Conservation (phyloP, 495 filamentous ascomycete genomes). For the Xylaria longipes region DNA sequence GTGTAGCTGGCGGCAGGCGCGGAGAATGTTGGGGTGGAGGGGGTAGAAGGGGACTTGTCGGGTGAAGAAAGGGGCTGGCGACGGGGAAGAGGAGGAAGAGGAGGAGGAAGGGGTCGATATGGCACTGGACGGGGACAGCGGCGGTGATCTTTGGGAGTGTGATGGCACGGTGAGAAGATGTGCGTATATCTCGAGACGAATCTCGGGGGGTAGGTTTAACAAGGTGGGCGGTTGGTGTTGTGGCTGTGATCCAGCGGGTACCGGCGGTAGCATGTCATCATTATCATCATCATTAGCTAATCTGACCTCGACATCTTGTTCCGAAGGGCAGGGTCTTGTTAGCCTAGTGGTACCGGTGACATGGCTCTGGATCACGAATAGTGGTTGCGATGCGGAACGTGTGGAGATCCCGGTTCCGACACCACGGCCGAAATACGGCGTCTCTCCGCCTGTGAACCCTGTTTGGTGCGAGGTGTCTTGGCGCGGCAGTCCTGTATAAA, state of each 20-base stretch:
- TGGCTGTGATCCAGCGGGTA: background rate
- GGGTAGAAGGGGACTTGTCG: constrained; percentile 13
- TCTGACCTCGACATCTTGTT: background rate
- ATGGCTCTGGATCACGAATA: background rate
- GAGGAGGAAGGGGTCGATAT: constrained; percentile 13
- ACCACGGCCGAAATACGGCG: background rate
- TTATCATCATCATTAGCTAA: background rate
- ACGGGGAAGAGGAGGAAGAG: constrained; percentile 22
- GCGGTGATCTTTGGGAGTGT: background rate
- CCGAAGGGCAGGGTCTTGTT: background rate
- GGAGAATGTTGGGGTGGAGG: constrained; percentile 51
- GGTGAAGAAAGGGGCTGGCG: constrained; percentile 19
- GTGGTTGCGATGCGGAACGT: background rate
- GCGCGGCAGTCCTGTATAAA: constrained; percentile 6
- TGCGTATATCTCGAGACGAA: constrained; percentile 58
- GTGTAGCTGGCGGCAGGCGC: constrained; percentile 47
- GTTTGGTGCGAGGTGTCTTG: background rate
- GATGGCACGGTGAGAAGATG: constrained; percentile 44
- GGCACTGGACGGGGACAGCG: background rate
- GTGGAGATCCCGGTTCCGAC: constrained; percentile 4
- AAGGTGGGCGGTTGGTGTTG: constrained; percentile 34
- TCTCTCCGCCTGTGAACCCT: background rate
- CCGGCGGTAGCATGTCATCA: background rate
- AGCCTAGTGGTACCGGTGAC: background rate
- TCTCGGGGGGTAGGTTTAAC: constrained; percentile 55